Evolutionary conservation across 116 monocot species (phyloP), one percentile per base, ranked within the genome.

Genomic region (Posidonia oceanica): DNA sequence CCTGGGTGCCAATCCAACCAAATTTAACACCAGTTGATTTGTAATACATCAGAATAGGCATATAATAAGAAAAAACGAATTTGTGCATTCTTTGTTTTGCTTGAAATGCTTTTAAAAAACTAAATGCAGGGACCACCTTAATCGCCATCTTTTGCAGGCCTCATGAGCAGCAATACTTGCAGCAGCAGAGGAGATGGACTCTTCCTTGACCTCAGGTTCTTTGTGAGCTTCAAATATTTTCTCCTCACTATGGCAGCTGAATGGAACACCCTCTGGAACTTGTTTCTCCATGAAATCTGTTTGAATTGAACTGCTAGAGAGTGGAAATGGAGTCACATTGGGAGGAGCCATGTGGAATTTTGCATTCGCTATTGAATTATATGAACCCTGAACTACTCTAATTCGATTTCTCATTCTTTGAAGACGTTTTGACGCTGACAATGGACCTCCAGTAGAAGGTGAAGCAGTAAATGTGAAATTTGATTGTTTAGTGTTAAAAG

Each of bases 131-230:
- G 1, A 29, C 29, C 58, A 93, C 98, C 87, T 93, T 10, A 81
- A 77, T 64, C 98, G 85, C 98, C 93, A 98, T 71, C 88, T 90
- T 62, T 98, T 90, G 78, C 98, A 98, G 39, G 84, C 68, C 78
- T 88, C 93, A 39, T 77, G 73, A 8, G 72, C 80, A 39, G 73
- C 74, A 79, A 64, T 44, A 70, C 55, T 77, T 14, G 59, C 64
- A 66, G 73, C 63, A 14, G 60, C 39, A 64, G 78, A 71, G 4
- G 62, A 23, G 15, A 21, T 10, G 4, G 73, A 17, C 20, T 78
- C 76, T 60, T 75, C 63, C 7, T 41, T 80, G 16, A 58, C 15
- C 36, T 79, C 68, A 56, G 63, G 8, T 57, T 63, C 59, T 71
- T 79, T 78, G 59, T 55, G 59, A 69, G 59, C 55, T 69, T 67